Evolutionary conservation across 306 rosid genomes (phyloP).

Genomic region (Malus asiatica): DNA sequence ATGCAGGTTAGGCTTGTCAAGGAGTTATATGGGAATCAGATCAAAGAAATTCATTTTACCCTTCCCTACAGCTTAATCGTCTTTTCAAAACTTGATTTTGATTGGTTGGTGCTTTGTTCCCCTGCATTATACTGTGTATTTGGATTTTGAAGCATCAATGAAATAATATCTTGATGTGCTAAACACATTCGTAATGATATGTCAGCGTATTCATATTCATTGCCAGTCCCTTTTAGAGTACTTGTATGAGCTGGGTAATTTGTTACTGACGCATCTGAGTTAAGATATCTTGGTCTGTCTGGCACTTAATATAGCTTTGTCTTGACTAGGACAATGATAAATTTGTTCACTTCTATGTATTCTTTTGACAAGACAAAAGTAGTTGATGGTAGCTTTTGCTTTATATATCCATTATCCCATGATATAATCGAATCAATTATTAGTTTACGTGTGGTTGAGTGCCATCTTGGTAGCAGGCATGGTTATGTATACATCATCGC

Average conservation of each 20-base stretch:
- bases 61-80: slow-evolving; percentile 74
- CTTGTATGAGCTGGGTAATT: neutral
- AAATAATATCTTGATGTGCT: neutral
- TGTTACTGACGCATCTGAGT: neutral
- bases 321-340: neutral
- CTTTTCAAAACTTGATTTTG: slow-evolving; percentile 62
- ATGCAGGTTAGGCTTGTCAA: slow-evolving; percentile 83
- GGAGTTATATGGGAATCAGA: slow-evolving; percentile 93
- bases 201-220: neutral
- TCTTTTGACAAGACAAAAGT: neutral
- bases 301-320: neutral
- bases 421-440: neutral
- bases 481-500: neutral
- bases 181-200: neutral
- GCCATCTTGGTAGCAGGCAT: neutral
- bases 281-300: neutral
- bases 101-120: slow-evolving; percentile 55
- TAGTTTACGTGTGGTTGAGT: neutral
- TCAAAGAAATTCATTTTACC: slow-evolving; percentile 69
- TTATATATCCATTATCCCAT: neutral
- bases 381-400: neutral
- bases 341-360: neutral
- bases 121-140: neutral
- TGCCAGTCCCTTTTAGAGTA: neutral
- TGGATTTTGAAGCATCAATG: neutral